Base-by-base conservation (phyloP, 441 rosid species). In the Adansonia gregorii region DNA sequence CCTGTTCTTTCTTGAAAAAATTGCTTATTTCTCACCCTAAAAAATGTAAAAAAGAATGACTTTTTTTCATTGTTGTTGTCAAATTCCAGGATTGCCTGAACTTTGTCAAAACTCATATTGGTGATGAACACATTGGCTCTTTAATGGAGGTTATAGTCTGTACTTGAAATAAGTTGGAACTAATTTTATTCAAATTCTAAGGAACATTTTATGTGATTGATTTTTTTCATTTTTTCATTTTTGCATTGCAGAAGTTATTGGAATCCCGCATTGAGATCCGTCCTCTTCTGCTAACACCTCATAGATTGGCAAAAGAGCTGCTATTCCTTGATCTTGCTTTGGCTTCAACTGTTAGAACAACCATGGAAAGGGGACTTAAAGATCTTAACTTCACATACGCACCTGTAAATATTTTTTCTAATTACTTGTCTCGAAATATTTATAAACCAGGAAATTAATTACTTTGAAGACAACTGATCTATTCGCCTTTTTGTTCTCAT, bases 311-410 rank as follows among this genome's bases (percentile, higher is more conserved):
- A 55, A 91, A 87, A 84, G 87, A 91, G 75, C 80, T 88, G 41
- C 82, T 91, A 27, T 91, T 91, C 78, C 83, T 91, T 55, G 93
- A 89, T 87, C 85, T 91, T 51, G 90, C 95, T 41, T 85, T 93
- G 84, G 91, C 87, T 70, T 93, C 95, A 2, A 83, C 89, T 54
- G 83, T 89, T 74, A 90, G 84, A 83, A 90, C 92, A 81, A 85
- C 89, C 45, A 83, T 90, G 80, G 97, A 93, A 85, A 89, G 88
- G 83, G 89, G 90, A 85, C 82, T 88, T 39, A 85, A 72, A 85
- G 82, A 88, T 75, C 83, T 90, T 67, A 87, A 83, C 79, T 85
- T 82, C 76, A 77, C 80, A 68, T 74, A 73, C 65, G 88, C 91
- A 45, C 90, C 83, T 19, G 97, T 92, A 83, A 65, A 35, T 43